Percentiles rank a stretch among this genome's conserved stretches.
These are phyloP conservation scores for Pythium utonaiense DNA, from an alignment of 352 stramenopile species.

Conservation along the genomic window DNA sequence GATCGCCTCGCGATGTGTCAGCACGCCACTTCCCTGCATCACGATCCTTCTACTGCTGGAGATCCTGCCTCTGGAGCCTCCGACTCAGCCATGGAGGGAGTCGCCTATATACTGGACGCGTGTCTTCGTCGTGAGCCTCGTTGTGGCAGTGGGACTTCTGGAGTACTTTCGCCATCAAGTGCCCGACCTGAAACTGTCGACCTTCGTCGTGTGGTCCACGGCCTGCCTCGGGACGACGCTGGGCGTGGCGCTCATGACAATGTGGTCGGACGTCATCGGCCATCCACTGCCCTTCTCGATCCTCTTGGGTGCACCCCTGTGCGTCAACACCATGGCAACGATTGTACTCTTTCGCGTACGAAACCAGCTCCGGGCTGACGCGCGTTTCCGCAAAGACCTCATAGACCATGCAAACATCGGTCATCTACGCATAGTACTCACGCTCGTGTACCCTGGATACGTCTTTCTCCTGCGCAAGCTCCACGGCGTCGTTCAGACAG, in stretches of 20 bases:
- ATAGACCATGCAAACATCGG: background rate
- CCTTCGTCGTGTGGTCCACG: background rate
- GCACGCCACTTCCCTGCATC: background rate
- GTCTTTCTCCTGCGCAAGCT: background rate
- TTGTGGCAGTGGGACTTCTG: background rate
- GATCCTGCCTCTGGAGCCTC: background rate
- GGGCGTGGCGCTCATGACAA: background rate
- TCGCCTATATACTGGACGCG: background rate
- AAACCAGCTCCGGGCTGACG: background rate
- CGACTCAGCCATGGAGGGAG: background rate
- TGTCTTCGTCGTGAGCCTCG: background rate
- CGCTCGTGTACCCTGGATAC: background rate
- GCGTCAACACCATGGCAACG: background rate
- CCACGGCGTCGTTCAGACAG: slow-evolving; percentile 5
- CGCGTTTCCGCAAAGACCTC: background rate
- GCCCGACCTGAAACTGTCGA: background rate
- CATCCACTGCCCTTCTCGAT: background rate
- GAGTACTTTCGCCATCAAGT: too few species aligned
- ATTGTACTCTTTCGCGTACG: background rate
- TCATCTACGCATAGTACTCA: background rate
- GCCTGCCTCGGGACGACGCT: background rate
- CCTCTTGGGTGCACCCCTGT: background rate
- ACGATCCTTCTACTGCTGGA: background rate
- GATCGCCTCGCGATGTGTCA: background rate
- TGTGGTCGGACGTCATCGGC: background rate